Evolutionary conservation across 768 basidiomycete species (phyloP).

Genomic region (Amanita exitialis): DNA sequence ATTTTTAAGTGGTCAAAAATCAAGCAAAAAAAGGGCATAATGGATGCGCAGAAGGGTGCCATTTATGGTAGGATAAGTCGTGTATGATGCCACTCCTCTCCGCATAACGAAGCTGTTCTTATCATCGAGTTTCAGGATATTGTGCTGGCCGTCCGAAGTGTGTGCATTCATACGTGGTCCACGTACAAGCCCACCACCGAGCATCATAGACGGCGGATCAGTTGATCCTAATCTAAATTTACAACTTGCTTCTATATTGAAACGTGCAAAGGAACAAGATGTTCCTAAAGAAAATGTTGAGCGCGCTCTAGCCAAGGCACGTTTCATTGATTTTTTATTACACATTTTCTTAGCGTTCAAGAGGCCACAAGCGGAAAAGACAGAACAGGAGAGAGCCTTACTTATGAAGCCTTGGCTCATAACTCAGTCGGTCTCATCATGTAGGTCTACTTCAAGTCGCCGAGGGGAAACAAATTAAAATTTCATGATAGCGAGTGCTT

Average conservation of each 20-base stretch:
- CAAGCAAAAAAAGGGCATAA: slow-evolving; percentile 58
- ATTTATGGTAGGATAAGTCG: slow-evolving; percentile 45
- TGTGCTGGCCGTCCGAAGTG: slow-evolving; percentile 48
- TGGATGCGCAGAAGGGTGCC: slow-evolving; percentile 48
- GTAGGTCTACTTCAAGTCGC: slow-evolving; percentile 25
- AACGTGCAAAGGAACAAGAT: slow-evolving; percentile 42
- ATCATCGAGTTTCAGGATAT: slow-evolving; percentile 38
- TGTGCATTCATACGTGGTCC: slow-evolving; percentile 10
- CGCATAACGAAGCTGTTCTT: not conserved
- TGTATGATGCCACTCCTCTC: slow-evolving; percentile 26
- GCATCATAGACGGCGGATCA: slow-evolving; percentile 41
- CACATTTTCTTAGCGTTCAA: not conserved
- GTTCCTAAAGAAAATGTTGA: slow-evolving; percentile 66
- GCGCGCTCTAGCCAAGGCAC: slow-evolving; percentile 46
- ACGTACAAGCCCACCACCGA: slow-evolving; percentile 2
- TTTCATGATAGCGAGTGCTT: slow-evolving; percentile 38
- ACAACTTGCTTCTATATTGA: slow-evolving; percentile 43
- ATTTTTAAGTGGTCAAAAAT: slow-evolving; percentile 63
- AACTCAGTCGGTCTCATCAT: slow-evolving; percentile 55
- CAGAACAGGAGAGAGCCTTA: slow-evolving; percentile 33
- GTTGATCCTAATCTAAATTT: slow-evolving; percentile 43
- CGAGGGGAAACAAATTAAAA: slow-evolving; percentile 9
- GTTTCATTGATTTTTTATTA: not conserved
- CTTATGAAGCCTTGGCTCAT: slow-evolving; percentile 52
- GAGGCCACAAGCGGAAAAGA: slow-evolving; percentile 42